phyloP scores from a whole-genome alignment of 2,329 filamentous ascomycete genomes.

The Alternaria alternata region DNA sequence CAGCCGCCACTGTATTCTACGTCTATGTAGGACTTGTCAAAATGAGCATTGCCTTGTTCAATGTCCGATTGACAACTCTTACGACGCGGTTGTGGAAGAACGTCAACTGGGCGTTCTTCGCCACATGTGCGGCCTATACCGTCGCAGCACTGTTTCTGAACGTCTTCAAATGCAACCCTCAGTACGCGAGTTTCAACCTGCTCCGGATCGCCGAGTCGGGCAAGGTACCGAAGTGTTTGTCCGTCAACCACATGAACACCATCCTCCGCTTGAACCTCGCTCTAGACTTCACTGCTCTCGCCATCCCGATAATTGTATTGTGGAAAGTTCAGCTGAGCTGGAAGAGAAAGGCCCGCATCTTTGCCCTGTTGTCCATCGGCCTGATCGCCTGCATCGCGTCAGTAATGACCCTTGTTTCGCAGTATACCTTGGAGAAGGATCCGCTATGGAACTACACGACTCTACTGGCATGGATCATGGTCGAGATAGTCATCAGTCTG shows the following conservation, averaged over 20 bases:
- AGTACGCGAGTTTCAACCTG: background rate
- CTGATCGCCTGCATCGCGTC: background rate
- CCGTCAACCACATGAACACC: background rate
- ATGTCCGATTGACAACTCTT: background rate
- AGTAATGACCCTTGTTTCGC: background rate
- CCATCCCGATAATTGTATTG: background rate
- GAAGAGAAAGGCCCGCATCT: background rate
- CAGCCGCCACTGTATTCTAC: background rate
- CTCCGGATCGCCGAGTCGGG: background rate
- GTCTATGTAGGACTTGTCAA: background rate
- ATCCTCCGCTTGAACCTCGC: background rate
- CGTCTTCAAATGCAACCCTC: background rate
- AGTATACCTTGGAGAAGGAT: background rate
- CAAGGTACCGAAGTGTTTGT: background rate
- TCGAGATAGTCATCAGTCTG: background rate
- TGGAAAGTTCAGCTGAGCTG: background rate
- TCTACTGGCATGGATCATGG: background rate
- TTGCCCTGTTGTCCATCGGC: background rate
- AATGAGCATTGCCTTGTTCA: background rate
- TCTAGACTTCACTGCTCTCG: background rate
- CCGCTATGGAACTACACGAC: background rate
- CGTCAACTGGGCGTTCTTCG: background rate
- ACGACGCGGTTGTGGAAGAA: background rate
- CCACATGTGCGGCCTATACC: background rate
- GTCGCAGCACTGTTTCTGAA: background rate